A percentile compares a stretch with the other conserved stretches of the same genome.
These are phyloP conservation scores for Solanum pinnatisectum DNA, from an alignment of 257 asterid genomes.

Conservation along the genomic window DNA sequence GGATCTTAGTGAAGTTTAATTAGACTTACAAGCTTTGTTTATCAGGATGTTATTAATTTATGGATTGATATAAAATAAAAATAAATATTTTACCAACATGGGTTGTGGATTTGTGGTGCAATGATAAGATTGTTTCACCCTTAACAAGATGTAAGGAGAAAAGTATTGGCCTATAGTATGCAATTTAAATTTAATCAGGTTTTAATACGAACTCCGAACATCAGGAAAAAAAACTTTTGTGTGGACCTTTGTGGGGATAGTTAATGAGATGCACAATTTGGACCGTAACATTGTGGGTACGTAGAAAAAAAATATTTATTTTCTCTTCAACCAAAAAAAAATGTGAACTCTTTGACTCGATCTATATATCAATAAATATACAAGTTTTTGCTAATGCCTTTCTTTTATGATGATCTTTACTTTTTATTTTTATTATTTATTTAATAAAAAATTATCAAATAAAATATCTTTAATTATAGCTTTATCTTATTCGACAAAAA, in stretches of 20 bases:
- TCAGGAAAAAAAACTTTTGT: rapidly evolving
- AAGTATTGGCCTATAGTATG: no score
- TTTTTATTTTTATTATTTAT: no score
- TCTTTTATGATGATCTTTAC: no score
- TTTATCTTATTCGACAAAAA: rapidly evolving
- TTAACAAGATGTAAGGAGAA: rapidly evolving
- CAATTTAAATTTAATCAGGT: no score
- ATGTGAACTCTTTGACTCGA: neutral
- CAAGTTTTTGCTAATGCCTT: neutral
- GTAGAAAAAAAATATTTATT: neutral
- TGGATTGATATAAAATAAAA: neutral
- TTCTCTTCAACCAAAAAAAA: neutral
- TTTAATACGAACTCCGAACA: no score
- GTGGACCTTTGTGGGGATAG: neutral
- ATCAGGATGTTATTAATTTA: neutral
- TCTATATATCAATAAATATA: neutral
- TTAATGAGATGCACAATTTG: neutral
- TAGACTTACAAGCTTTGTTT: neutral
- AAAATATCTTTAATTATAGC: no score
- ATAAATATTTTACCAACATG: no score
- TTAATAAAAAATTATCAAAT: no score
- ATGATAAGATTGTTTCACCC: rapidly evolving
- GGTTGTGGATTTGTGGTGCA: rapidly evolving
- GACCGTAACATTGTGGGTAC: neutral
- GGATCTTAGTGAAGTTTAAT: neutral